Conservation (phyloP, 1,139 yeast genomes). For the Nadsonia commutata region DNA sequence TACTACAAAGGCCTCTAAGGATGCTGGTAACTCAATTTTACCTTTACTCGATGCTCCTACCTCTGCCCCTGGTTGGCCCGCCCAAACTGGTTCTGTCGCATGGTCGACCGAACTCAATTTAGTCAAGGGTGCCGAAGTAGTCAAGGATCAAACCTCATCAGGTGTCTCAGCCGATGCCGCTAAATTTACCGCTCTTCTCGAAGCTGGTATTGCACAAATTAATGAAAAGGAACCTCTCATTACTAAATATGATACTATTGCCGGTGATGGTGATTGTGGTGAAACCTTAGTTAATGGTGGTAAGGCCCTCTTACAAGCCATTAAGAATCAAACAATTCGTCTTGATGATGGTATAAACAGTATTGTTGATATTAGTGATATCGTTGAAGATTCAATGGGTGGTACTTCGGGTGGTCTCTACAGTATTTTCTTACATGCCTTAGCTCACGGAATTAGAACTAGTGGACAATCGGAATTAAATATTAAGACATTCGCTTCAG, state of each 20-base stretch:
- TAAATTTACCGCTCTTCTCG: constrained; percentile 27
- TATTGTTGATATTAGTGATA: constrained; percentile 48
- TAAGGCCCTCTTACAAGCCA: constrained; percentile 44
- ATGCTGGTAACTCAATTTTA: constrained; percentile 22
- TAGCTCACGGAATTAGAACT: constrained; percentile 35
- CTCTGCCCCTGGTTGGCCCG: constrained; percentile 66
- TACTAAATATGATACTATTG: constrained; percentile 73
- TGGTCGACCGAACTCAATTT: background rate
- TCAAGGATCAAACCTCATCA: constrained; percentile 17
- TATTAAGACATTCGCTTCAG: constrained; percentile 26
- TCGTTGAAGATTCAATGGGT: constrained; percentile 85
- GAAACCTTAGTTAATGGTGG: constrained; percentile 80
- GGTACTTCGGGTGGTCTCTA: constrained; percentile 94
- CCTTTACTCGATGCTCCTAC: constrained; percentile 53
- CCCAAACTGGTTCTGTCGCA: constrained; percentile 14
- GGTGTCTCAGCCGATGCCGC: constrained; percentile 30
- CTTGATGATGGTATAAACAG: constrained; percentile 39
- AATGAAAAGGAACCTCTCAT: constrained; percentile 57
- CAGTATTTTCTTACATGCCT: constrained; percentile 63
- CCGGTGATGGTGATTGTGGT: constrained; percentile 97
- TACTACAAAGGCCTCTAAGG: constrained; percentile 31
- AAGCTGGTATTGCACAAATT: constrained; percentile 36
- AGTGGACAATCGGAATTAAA: constrained; percentile 20
- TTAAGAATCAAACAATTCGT: constrained; percentile 28
- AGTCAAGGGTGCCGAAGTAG: constrained; percentile 8